phyloP scores from a whole-genome alignment of 345 rosid genomes.

The Rhodamnia rubescens region DNA sequence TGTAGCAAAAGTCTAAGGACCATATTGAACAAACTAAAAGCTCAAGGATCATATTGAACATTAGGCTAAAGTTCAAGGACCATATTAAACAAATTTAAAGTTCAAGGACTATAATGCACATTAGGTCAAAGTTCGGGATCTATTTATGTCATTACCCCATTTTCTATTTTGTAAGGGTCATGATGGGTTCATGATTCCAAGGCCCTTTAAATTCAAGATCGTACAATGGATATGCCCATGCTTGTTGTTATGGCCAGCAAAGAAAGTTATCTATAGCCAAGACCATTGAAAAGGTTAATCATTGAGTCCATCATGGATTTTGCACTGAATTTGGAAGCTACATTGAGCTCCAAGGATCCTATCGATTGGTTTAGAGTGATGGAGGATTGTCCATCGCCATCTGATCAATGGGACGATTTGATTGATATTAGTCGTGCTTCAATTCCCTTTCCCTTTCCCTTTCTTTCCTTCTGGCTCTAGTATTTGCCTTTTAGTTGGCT shows the following conservation, averaged over 20 bases:
- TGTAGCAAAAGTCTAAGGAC: too few species aligned
- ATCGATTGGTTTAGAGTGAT: not conserved
- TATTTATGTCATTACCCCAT: too few species aligned
- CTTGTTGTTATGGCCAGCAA: slow-evolving; percentile 1
- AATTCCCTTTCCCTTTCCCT: not conserved
- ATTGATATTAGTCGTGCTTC: not conserved
- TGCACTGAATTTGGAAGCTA: not conserved
- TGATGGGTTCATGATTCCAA: not conserved
- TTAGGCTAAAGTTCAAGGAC: too few species aligned
- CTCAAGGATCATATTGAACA: too few species aligned
- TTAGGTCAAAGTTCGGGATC: too few species aligned
- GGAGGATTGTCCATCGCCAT: not conserved
- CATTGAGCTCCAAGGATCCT: not conserved
- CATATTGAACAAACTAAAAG: too few species aligned
- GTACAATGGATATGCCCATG: slow-evolving; percentile 3
- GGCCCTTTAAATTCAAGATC: not conserved
- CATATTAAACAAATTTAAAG: too few species aligned
- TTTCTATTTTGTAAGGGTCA: not conserved
- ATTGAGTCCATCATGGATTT: not conserved
- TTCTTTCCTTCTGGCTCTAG: not conserved
- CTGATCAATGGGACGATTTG: not conserved
- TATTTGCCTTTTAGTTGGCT: not conserved
- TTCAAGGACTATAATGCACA: too few species aligned
- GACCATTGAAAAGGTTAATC: not conserved
- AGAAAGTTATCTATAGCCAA: not conserved